Conservation (phyloP, 2,329 filamentous ascomycete genomes). For the Hypoxylon sp. region DNA sequence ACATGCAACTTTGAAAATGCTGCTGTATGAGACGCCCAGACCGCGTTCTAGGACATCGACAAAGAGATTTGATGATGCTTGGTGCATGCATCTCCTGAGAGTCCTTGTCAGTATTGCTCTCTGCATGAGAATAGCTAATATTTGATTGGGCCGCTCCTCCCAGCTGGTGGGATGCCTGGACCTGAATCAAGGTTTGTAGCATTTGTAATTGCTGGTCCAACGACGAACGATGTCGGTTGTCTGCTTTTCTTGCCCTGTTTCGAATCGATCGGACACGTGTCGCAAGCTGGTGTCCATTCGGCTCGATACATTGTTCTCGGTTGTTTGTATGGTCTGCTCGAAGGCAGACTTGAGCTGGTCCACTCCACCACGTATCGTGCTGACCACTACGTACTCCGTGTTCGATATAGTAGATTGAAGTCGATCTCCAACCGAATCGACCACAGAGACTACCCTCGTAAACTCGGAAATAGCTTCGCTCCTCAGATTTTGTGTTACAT, state of each 20-base stretch:
- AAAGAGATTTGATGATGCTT: slow-evolving; percentile 9
- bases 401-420: slow-evolving; percentile 13
- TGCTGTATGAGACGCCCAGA: background rate
- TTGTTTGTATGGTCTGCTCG: background rate
- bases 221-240: background rate
- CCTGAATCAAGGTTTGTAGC: background rate
- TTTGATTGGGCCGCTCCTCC: background rate
- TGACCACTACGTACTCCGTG: background rate
- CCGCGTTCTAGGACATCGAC: slow-evolving; percentile 2
- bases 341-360: slow-evolving; percentile 8
- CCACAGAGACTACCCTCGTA: background rate
- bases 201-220: slow-evolving; percentile 1
- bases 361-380: background rate
- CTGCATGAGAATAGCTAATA: background rate
- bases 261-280: background rate
- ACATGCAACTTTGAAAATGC: slow-evolving; percentile 17
- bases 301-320: slow-evolving; percentile 1
- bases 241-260: background rate
- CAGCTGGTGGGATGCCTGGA: background rate
- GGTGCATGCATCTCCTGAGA: background rate
- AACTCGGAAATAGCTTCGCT: slow-evolving; percentile 3
- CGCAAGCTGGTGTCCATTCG: background rate
- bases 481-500: slow-evolving; percentile 12
- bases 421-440: slow-evolving; percentile 6
- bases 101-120: background rate